Evolutionary conservation across 2,329 filamentous ascomycete species (phyloP), one percentile per base, ranked within the genome.

Genomic region (Aspergillus unguis): DNA sequence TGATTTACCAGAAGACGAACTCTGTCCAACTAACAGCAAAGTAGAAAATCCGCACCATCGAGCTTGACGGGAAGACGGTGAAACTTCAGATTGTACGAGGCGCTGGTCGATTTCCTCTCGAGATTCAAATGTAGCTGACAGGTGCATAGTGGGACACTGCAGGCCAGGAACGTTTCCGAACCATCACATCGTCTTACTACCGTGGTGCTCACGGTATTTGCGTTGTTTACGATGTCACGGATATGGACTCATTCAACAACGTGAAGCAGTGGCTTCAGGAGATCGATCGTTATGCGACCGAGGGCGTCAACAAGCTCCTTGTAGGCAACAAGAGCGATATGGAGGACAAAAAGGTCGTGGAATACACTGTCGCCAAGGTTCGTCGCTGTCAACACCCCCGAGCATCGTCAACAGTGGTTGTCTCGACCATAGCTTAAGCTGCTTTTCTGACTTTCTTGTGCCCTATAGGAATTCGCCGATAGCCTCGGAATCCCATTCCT

Each of bases 311-410:
- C 85, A 99, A 99, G 84, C 84, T 99, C 62, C 86, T 99, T 58
- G 92, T 99, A 58, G 94, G 94, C 71, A 99, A 99, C 88, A 99
- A 99, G 88, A 96, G 91, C 78, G 94, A 99, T 88, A 97, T 99
- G 91, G 86, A 92, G 55, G 94, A 99, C 80, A 99, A 99, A 88
- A 99, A 97, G 83, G 94, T 97, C 37, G 94, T 99, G 58, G 94
- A 99, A 77, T 99, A 99, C 84, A 95, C 91, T 60, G 94, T 97
- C 64, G 94, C 94, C 65, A 99, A 99, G 90, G 94, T 96, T 80
- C 56, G 82, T 67, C 6, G 43, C 32, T 43, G 29, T 33, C 33
- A 31, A 8, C 11, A 9, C 7, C 35, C 6, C 10, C 40, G n/a
- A 31, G 26, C 17, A 31, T 32, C 35, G 43, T 32, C 9, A 37